Base-by-base conservation (phyloP, 2,329 filamentous ascomycete genomes). In the Trichoderma simmonsii region DNA sequence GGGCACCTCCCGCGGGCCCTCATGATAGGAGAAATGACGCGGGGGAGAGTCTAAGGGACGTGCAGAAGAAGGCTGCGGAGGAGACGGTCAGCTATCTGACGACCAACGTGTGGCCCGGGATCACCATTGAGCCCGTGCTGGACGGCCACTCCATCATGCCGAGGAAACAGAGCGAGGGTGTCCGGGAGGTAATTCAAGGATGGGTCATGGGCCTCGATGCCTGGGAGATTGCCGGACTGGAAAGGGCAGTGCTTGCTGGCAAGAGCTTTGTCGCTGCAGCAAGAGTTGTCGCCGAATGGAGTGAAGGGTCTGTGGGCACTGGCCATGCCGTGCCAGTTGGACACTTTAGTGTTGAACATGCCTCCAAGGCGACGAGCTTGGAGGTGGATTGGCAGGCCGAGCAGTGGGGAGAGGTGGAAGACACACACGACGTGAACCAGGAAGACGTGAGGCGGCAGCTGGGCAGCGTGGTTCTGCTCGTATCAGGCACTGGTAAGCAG, bases 321-420 rank as follows among this genome's bases (percentile, higher is more conserved):
- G 87, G 83, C 73, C 83, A 80, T 6, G 66, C 76, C 9, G 75
- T 74, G 32, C 73, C 34, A 7, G 82, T 79, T 39, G 77, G 77
- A 64, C 77, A 73, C 71, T 98, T 97, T 79, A 92, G 93, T 0
- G 90, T 97, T 14, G 92, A 97, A 77, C 90, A 97, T 79, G 95
- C 95, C 1, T 91, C 93, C 0, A 86, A 87, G 77, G 91, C 92
- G 15, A 90, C 92, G 6, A 97, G 89, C 77, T 81, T 97, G 56
- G 96, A 99, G 84, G 93, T 97, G 18, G 87, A 89, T 74, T 98
- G 94, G 91, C 96, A 99, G 87, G 97, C 91, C 1, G 85, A 88
- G 32, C 91, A 92, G 82, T 98, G 96, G 95, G 96, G 96, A 9
- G 95, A 97, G 85, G 96, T 99, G 1, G 96, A 99, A 81, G 95